Conservation (phyloP, 2,329 filamentous ascomycete species). For the Metarhizium album region DNA sequence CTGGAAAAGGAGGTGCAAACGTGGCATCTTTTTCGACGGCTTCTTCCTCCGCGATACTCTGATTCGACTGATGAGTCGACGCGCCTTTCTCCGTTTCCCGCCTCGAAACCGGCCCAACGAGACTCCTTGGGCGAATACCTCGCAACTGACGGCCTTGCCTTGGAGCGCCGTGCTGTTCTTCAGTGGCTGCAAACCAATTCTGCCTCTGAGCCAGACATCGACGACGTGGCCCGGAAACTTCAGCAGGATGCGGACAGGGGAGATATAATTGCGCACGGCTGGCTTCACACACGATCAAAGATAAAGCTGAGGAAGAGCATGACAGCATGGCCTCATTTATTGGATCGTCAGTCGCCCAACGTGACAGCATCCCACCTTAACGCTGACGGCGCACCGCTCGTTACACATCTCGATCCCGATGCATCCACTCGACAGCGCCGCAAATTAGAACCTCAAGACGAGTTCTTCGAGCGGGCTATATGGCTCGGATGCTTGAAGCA, state of each 20-base stretch:
- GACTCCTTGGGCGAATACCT: constrained; percentile 54
- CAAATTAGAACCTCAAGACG: constrained; percentile 69
- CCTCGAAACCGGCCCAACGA: constrained; percentile 17
- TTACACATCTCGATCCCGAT: constrained; percentile 89
- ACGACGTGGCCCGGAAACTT: constrained; percentile 64
- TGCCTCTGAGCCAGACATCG: constrained; percentile 58
- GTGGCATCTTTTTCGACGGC: constrained; percentile 72
- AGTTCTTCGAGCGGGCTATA: constrained; percentile 79
- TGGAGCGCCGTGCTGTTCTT: constrained; percentile 69
- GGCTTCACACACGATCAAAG: constrained; percentile 80
- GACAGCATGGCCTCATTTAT: constrained; percentile 51
- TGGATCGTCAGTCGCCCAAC: constrained; percentile 51
- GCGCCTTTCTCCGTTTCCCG: constrained; percentile 18
- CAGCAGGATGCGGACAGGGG: constrained; percentile 67
- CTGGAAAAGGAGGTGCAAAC: constrained; percentile 81
- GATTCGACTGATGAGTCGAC: constrained; percentile 16
- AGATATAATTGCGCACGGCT: constrained; percentile 76
- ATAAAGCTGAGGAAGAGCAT: constrained; percentile 86
- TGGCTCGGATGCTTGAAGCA: constrained; percentile 95
- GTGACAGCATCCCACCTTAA: constrained; percentile 46
- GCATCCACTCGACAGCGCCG: constrained; percentile 70
- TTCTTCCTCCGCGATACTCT: constrained; percentile 61
- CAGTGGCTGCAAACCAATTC: constrained; percentile 80
- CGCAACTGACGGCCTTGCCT: constrained; percentile 57
- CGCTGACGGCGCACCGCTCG: constrained; percentile 52